Conservation (phyloP, 106 monocot genomes). For the Alisma plantagoaquatica region DNA sequence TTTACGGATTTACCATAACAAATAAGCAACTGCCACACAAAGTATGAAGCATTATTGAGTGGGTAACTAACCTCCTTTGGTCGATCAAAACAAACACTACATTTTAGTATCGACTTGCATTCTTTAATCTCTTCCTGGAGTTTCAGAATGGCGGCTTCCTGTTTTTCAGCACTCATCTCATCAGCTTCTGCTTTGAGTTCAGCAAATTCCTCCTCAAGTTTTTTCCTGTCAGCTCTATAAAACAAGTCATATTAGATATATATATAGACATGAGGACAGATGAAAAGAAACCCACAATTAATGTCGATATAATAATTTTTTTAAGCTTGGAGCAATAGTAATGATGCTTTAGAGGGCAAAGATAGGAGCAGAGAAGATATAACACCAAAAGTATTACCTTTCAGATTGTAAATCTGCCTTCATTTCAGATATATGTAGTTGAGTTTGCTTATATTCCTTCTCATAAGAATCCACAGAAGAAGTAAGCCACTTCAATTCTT, state of each 20-base stretch:
- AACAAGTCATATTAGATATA: constrained; percentile 2
- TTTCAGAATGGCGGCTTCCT: constrained; percentile 64
- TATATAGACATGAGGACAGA: not conserved
- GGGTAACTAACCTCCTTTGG: constrained; percentile 99
- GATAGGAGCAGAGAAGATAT: too few relatives aligned
- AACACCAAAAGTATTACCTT: constrained; percentile 30
- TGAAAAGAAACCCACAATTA: too few relatives aligned
- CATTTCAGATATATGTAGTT: constrained; percentile 44
- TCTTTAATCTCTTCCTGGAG: constrained; percentile 97
- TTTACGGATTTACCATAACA: too few relatives aligned
- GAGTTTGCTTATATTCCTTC: constrained; percentile 67
- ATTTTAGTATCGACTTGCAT: constrained; percentile 97
- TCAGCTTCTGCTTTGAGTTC: constrained; percentile 52
- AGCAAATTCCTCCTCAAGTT: constrained; percentile 64
- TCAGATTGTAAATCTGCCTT: constrained; percentile 52
- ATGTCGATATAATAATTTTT: too few relatives aligned
- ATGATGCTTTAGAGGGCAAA: too few relatives aligned
- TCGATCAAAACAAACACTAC: constrained; percentile 96
- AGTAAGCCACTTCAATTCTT: constrained; percentile 70
- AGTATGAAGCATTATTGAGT: too few relatives aligned
- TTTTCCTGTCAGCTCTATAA: constrained; percentile 69
- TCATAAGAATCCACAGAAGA: constrained; percentile 44
- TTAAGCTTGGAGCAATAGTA: too few relatives aligned
- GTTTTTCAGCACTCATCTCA: constrained; percentile 68
- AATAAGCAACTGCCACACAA: too few relatives aligned